Evolutionary conservation across 768 basidiomycete species (phyloP), one percentile per base, ranked within the genome.

Genomic region (Suillus clintonianus): DNA sequence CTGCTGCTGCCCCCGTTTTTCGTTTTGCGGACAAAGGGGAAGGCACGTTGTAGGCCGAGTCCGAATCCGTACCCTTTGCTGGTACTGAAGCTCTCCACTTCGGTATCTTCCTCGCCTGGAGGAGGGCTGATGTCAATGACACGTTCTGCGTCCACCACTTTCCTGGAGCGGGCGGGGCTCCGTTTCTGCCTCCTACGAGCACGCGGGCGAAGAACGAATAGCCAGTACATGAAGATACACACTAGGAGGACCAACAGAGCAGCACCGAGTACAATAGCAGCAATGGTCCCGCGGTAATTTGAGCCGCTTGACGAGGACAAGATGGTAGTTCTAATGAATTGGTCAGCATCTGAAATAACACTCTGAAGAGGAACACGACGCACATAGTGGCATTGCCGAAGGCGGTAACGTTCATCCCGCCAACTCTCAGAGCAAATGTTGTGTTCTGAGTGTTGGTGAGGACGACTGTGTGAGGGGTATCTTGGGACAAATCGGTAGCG

Each of bases 241-340:
- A 82, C 63, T 5, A 86, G 63, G 34, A 88, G 60, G 68, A 86
- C 78, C 32, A 82, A 80, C 10, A 91, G 76, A 22, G 86, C 71
- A 24, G 82, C 80, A 3, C 85, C 88, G 2, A 92, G 78, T 11
- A 81, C 82, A 36, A 90, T 77, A 0, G 89, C 90, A 22, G 89
- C 89, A 60, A 90, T 85, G 2, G 89, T 86, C 48, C 90, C 89
- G 64, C 77, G 76, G 2, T 83, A 64, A 22, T 80, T 75, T 1
- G 80, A 74, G 39, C 57, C 59, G 37, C 62, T 57, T 42, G 62
- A 63, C 4, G 68, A 62, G 7, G 67, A 43, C 50, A 71, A 59
- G 58, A 59, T 64, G 47, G 68, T 62, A 61, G 65, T 63, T 41
- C 71, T 64, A 2, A 65, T 8, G 22, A 32, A 4, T n/a, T 61